Conservation (phyloP, 1,139 yeast species). For the Geotrichum cucujoidarum region DNA sequence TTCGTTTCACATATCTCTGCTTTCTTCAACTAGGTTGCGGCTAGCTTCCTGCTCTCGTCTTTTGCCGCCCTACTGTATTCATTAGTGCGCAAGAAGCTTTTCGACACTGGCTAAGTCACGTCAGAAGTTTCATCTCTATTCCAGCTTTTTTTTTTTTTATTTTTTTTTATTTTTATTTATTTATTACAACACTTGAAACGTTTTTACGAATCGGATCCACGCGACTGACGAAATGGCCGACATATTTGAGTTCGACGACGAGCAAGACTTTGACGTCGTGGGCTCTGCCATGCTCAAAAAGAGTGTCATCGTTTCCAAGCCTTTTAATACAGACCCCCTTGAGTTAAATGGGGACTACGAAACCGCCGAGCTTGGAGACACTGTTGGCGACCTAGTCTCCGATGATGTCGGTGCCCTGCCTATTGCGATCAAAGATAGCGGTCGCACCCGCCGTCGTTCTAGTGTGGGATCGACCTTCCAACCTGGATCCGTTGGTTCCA, state of each 20-base stretch:
- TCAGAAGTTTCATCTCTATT: no score
- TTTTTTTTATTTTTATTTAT: slow-evolving; percentile 38
- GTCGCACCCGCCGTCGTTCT: slow-evolving; percentile 19
- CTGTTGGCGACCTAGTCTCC: slow-evolving; percentile 18
- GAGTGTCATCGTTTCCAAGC: background rate
- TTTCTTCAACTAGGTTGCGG: slow-evolving; percentile 2
- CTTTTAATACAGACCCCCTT: background rate
- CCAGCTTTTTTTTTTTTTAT: slow-evolving; percentile 20
- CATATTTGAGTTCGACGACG: slow-evolving; percentile 24
- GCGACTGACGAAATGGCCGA: no score
- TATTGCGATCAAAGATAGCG: slow-evolving; percentile 11
- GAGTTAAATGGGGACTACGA: slow-evolving; percentile 17
- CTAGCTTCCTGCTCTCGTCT: background rate
- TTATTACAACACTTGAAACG: background rate
- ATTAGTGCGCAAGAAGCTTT: slow-evolving; percentile 3
- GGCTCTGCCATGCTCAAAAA: background rate
- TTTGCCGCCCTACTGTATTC: no score
- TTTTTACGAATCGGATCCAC: background rate
- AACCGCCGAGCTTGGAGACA: slow-evolving; percentile 21
- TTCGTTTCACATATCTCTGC: background rate
- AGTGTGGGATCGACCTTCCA: slow-evolving; percentile 13
- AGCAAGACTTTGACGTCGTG: slow-evolving; percentile 1
- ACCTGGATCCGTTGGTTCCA: slow-evolving; percentile 22
- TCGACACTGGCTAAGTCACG: slow-evolving; percentile 3
- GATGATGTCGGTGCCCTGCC: slow-evolving; percentile 16